Evolutionary conservation across 768 basidiomycete genomes (phyloP).

Genomic region (Xerocomellus dryophilus): DNA sequence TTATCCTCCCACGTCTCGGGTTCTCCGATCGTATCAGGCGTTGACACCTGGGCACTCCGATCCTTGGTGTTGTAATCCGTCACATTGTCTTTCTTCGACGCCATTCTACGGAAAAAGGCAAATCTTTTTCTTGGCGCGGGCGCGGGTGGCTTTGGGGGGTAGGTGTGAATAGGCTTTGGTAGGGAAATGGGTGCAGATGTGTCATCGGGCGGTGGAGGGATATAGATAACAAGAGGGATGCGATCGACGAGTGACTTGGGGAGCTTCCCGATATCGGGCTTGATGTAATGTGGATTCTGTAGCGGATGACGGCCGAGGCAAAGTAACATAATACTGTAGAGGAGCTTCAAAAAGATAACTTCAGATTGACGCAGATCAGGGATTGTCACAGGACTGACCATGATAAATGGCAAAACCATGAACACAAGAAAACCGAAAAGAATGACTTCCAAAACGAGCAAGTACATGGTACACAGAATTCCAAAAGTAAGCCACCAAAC

Average conservation of each 20-base stretch:
- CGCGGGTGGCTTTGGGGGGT: slow-evolving; percentile 55
- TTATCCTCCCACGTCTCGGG: slow-evolving; percentile 68
- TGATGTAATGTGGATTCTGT: slow-evolving; percentile 69
- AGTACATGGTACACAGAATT: slow-evolving; percentile 74
- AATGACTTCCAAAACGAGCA: slow-evolving; percentile 70
- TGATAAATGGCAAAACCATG: slow-evolving; percentile 72
- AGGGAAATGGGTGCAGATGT: slow-evolving; percentile 36
- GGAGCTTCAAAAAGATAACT: slow-evolving; percentile 43
- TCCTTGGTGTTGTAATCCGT: slow-evolving; percentile 16
- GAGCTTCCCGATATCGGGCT: slow-evolving; percentile 75
- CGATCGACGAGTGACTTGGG: slow-evolving; percentile 68
- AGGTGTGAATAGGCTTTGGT: slow-evolving; percentile 51
- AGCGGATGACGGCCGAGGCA: slow-evolving; percentile 79
- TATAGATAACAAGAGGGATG: slow-evolving; percentile 83
- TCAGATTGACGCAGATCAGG: slow-evolving; percentile 3
- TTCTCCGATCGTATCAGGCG: slow-evolving; percentile 21
- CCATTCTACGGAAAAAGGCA: slow-evolving; percentile 44
- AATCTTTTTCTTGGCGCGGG: slow-evolving; percentile 44
- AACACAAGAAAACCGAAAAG: slow-evolving; percentile 75
- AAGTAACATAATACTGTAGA: slow-evolving; percentile 76
- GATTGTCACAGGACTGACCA: slow-evolving; percentile 47
- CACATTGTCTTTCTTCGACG: slow-evolving; percentile 24
- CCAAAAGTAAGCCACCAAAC: slow-evolving; percentile 86
- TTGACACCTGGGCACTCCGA: slow-evolving; percentile 9
- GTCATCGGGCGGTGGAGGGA: slow-evolving; percentile 69